A percentile compares a stretch with the other conserved stretches of the same genome.
Conservation (phyloP, 805 yeast genomes). For the Metschnikowia drakensbergensis region DNA sequence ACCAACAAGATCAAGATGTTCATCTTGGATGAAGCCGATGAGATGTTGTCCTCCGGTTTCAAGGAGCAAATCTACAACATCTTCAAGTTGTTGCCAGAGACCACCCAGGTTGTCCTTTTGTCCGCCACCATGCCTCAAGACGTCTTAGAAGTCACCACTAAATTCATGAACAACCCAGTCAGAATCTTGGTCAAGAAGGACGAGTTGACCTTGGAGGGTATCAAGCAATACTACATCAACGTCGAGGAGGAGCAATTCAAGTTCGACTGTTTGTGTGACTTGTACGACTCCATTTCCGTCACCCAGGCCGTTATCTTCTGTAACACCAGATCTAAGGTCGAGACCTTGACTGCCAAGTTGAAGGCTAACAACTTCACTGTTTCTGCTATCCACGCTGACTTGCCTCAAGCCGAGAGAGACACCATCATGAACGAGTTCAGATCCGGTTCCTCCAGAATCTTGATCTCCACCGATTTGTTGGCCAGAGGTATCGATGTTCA, state of each 20-base stretch:
- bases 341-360: constrained; percentile 75
- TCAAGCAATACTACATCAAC: constrained; percentile 86
- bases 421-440: constrained; percentile 94
- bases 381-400: constrained; percentile 92
- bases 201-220: constrained; percentile 93
- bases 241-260: constrained; percentile 93
- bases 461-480: constrained; percentile 89
- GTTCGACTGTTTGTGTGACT: constrained; percentile 89
- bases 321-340: constrained; percentile 92
- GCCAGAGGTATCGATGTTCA: constrained; percentile 81
- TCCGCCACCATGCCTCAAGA: constrained; percentile 94
- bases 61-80: constrained; percentile 94
- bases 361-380: constrained; percentile 82
- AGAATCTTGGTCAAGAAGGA: constrained; percentile 93
- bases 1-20: constrained; percentile 88
- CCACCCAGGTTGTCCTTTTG: constrained; percentile 90
- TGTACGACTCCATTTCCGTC: constrained; percentile 91
- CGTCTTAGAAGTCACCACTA: constrained; percentile 84
- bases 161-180: constrained; percentile 93
- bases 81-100: constrained; percentile 80
- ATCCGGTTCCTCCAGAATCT: constrained; percentile 87
- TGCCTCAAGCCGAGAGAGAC: constrained; percentile 92
- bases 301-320: constrained; percentile 98
- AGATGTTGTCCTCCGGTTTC: constrained; percentile 89
- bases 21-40: constrained; percentile 97